Evolutionary conservation across 192 early-diverging fungal genomes (phyloP), one percentile per base, ranked within the genome.

Genomic region (Entomortierella parvispora): DNA sequence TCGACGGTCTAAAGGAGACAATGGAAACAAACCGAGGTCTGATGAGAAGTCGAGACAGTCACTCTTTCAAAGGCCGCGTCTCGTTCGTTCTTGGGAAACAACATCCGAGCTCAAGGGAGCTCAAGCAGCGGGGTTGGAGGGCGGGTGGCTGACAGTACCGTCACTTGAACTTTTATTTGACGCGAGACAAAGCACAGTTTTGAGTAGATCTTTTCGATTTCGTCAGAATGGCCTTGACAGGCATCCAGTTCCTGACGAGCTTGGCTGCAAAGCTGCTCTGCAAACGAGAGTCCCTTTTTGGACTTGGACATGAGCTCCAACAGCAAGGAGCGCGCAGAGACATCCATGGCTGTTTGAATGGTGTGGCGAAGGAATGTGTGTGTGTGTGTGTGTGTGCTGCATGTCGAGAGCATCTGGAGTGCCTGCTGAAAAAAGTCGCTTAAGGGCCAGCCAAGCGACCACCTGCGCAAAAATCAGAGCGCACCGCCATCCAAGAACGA

Each of bases 121-220:
- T 48, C 46, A 14, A 34, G 11, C 2, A 20, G n/a, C 31, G 28
- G 28, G n/a, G 48, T 5, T 23, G 61, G n/a, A n/a, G n/a, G n/a
- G n/a, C n/a, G 1, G 20, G 3, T 14, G 47, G 40, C 37, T 26
- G 34, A 32, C 2, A 3, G 26, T 77, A 77, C 74, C 65, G 61
- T 22, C 40, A 68, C 57, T 33, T 77, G 74, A 33, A 59, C 37
- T 50, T 68, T 77, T 63, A 68, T 77, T 77, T 77, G 74, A 42
- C 60, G 65, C 0, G 74, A 77, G 54, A 77, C 53, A 34, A 77
- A 77, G 58, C 60, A 77, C 17, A 77, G 49, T 49, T 77, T 77
- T 15, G 74, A 77, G 43, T 64, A 77, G 23, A 77, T 77, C 66
- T 68, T 68, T 58, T 77, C 74, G 40, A 77, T 77, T 63, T 63